These are phyloP conservation scores for Buxus sempervirens DNA, from an alignment of 164 flowering plant genomes.

Conservation along the genomic window DNA sequence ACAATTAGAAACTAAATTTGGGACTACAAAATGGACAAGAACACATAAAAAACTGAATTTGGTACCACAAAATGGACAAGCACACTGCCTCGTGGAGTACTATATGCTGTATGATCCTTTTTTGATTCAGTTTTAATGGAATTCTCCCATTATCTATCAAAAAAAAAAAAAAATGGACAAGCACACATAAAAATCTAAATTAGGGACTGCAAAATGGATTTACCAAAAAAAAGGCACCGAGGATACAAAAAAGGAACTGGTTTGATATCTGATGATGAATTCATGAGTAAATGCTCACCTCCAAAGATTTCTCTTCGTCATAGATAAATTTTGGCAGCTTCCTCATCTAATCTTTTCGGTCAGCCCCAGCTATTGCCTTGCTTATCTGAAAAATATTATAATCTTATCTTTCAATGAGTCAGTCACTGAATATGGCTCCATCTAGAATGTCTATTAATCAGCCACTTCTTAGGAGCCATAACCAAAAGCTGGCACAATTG, in stretches of 20 bases:
- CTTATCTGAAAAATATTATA: slow-evolving; percentile 52
- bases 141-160: too few relatives aligned
- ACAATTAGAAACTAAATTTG: too few relatives aligned
- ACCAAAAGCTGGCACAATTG: not conserved
- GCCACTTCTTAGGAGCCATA: not conserved
- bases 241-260: not conserved
- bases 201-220: too few relatives aligned
- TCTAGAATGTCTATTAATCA: not conserved
- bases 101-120: too few relatives aligned
- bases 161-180: not conserved
- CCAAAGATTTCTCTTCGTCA: slow-evolving; percentile 93
- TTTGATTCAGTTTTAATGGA: too few relatives aligned
- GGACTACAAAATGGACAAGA: too few relatives aligned
- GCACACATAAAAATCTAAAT: too few relatives aligned
- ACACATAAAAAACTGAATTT: too few relatives aligned
- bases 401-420: not conserved
- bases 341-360: slow-evolving; percentile 79
- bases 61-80: too few relatives aligned
- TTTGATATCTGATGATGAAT: not conserved
- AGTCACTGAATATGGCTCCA: not conserved
- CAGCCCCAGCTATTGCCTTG: slow-evolving; percentile 73
- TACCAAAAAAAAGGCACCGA: not conserved
- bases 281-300: slow-evolving; percentile 45
- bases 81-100: too few relatives aligned
- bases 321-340: slow-evolving; percentile 87